phyloP scores from a whole-genome alignment of 805 yeast genomes.

The Candida silvatica region DNA sequence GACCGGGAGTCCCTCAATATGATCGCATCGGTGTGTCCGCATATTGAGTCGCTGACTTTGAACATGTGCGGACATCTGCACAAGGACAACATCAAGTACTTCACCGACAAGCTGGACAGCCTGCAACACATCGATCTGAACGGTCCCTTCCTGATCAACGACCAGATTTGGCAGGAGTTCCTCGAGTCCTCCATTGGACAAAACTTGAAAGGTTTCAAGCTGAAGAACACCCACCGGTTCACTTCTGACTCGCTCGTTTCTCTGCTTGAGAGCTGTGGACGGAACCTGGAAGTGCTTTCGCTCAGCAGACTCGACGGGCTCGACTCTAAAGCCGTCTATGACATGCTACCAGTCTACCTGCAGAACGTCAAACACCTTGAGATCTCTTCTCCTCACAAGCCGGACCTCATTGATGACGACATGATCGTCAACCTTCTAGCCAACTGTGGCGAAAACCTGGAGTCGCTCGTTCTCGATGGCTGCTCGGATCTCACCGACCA shows the following conservation, averaged over 20 bases:
- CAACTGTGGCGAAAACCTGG: conserved; percentile 52
- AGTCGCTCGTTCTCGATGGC: conserved; percentile 57
- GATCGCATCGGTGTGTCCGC: conserved; percentile 75
- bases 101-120: conserved; percentile 45
- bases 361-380: conserved; percentile 48
- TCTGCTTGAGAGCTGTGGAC: conserved; percentile 54
- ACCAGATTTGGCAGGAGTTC: conserved; percentile 67
- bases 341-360: conserved; percentile 56
- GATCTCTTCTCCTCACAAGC: conserved; percentile 59
- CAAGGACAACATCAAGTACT: conserved; percentile 63
- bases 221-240: conserved; percentile 80
- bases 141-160: conserved; percentile 84
- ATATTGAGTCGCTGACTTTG: conserved; percentile 53
- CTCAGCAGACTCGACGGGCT: conserved; percentile 71
- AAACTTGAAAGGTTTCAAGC: conserved; percentile 47
- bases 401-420: conserved; percentile 62
- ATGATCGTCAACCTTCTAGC: conserved; percentile 52
- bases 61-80: conserved; percentile 92
- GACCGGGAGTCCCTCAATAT: conserved; percentile 54
- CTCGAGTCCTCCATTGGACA: conserved; percentile 47
- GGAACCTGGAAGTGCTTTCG: conserved; percentile 44
- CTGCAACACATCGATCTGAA: conserved; percentile 57
- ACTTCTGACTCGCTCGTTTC: conserved; percentile 55
- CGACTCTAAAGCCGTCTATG: conserved; percentile 45
- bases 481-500: conserved; percentile 66